Evolutionary conservation across 2,329 filamentous ascomycete species (phyloP).

Genomic region (Penicillium sp.): DNA sequence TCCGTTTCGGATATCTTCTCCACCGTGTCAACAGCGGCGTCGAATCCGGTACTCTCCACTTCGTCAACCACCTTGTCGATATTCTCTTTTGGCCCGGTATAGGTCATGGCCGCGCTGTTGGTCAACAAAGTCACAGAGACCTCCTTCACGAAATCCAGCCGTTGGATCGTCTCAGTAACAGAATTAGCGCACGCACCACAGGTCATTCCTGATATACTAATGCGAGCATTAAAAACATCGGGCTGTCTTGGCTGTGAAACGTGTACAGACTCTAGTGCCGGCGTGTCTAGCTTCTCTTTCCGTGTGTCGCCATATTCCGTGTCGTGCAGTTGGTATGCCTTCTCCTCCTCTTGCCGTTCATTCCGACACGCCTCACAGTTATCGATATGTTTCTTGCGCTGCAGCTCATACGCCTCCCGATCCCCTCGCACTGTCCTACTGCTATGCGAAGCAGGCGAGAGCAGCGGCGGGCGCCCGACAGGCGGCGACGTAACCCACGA

Average conservation of each 20-base stretch:
- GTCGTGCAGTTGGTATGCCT: not conserved
- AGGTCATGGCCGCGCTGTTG: constrained; percentile 60
- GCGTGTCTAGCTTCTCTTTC: not conserved
- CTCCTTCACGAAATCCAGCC: constrained; percentile 53
- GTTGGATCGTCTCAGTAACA: constrained; percentile 55
- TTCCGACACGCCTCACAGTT: constrained; percentile 50
- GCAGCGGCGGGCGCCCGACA: constrained; percentile 2
- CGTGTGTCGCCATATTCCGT: not conserved
- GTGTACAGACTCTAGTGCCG: constrained; percentile 5
- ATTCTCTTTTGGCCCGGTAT: constrained; percentile 41
- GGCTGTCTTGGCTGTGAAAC: constrained; percentile 9
- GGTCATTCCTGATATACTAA: constrained; percentile 63
- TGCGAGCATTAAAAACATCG: constrained; percentile 19
- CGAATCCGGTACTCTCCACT: constrained; percentile 20
- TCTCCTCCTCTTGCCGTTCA: constrained; percentile 26
- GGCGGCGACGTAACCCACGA: constrained; percentile 11
- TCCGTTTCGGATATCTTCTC: not conserved
- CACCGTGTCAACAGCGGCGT: constrained; percentile 15
- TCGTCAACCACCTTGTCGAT: constrained; percentile 41
- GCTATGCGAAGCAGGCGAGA: not conserved
- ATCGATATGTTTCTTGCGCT: constrained; percentile 40
- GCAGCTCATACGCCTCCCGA: constrained; percentile 2
- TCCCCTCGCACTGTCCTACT: not conserved
- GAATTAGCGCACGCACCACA: constrained; percentile 62
- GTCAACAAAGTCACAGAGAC: constrained; percentile 59